phyloP scores from a whole-genome alignment of 257 asterid species.

The Petrea volubilis region DNA sequence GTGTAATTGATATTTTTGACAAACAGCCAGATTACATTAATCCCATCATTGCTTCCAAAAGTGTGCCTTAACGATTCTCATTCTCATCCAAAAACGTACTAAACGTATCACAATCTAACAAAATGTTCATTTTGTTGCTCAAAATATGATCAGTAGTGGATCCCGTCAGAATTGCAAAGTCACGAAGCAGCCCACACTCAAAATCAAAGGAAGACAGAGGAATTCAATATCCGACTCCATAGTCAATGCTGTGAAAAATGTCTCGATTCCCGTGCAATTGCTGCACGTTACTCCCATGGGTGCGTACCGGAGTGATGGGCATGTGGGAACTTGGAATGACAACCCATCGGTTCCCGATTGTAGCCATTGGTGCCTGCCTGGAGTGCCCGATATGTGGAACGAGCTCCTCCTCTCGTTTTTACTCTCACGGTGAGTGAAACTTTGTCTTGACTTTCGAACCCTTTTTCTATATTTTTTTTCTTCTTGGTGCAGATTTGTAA shows the following conservation, averaged over 20 bases:
- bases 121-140: slow-evolving; percentile 8
- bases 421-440: slow-evolving; percentile 28
- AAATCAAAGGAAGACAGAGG: slow-evolving; percentile 43
- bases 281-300: slow-evolving; percentile 83
- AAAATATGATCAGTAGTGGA: slow-evolving; percentile 40
- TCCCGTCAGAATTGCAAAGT: slow-evolving; percentile 66
- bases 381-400: slow-evolving; percentile 89
- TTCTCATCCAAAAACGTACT: background rate
- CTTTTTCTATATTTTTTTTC: slow-evolving; percentile 18
- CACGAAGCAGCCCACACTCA: slow-evolving; percentile 51
- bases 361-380: slow-evolving; percentile 97
- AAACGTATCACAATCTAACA: background rate
- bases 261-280: slow-evolving; percentile 50
- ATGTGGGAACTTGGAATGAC: slow-evolving; percentile 80
- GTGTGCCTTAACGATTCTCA: background rate
- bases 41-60: background rate
- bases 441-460: slow-evolving; percentile 2
- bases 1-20: no score
- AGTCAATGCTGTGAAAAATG: slow-evolving; percentile 40
- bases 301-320: slow-evolving; percentile 72
- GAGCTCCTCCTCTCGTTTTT: slow-evolving; percentile 65
- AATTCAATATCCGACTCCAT: slow-evolving; percentile 62
- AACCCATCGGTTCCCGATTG: slow-evolving; percentile 83
- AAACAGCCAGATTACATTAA: background rate
- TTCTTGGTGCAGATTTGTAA: background rate